Conservation (phyloP, 371 early-diverging fungal species). For the Syncephalis fuscata region DNA sequence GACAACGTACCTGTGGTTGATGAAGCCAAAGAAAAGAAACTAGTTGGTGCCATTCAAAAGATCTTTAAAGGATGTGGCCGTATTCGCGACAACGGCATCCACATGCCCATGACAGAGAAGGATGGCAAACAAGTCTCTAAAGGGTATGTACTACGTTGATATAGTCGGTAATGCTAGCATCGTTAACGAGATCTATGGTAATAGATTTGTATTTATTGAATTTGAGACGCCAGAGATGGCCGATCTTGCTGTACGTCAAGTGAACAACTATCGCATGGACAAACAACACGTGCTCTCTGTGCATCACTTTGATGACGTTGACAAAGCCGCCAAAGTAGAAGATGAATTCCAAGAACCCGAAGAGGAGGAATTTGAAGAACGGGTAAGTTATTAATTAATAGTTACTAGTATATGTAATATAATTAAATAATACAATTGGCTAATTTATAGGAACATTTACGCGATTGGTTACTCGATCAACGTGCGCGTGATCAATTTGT, state of each 20-base stretch:
- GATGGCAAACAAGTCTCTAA: conserved; percentile 56
- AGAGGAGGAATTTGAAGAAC: conserved; percentile 48
- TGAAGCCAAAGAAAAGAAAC: conserved; percentile 67
- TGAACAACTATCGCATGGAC: conserved; percentile 69
- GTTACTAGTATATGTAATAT: not conserved
- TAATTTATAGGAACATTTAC: conserved; percentile 55
- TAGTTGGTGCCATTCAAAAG: conserved; percentile 59
- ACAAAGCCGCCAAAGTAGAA: conserved; percentile 50
- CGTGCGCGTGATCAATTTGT: conserved; percentile 84
- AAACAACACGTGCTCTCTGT: conserved; percentile 66
- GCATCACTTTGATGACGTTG: conserved; percentile 83
- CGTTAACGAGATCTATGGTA: not conserved
- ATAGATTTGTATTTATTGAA: conserved; percentile 83
- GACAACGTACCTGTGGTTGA: conserved; percentile 87
- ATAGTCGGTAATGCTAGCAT: not conserved
- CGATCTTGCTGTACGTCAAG: conserved; percentile 50
- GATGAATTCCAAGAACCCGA: conserved; percentile 59
- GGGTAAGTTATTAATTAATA: conserved; percentile 4
- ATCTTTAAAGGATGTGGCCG: conserved; percentile 64
- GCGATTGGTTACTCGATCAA: conserved; percentile 79
- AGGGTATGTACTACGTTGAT: conserved; percentile 32
- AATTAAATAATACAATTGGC: not conserved
- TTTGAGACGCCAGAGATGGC: conserved; percentile 81
- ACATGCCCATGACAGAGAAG: conserved; percentile 72
- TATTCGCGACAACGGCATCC: conserved; percentile 64